Base-by-base conservation (phyloP, 306 rosid genomes). In the Cucumis cinereus region DNA sequence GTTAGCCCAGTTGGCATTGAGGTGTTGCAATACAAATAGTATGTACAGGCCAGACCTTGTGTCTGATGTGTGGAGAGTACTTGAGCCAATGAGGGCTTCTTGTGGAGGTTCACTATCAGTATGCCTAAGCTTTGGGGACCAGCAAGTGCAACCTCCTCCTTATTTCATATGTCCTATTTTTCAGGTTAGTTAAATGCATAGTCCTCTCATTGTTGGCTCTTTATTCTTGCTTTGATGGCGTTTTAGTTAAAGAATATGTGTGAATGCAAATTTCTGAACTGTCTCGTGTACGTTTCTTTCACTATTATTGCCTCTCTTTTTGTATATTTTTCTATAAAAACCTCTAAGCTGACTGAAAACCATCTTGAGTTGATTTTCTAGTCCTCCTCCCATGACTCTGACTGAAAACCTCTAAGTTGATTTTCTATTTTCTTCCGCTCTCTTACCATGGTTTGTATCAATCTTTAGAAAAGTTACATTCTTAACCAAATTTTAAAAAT, bases 81-180 rank as follows among this genome's bases (percentile, higher is more conserved):
- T 94, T 30, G 92, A 90, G 70, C 89, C 95, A 1, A 87, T 88
- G 95, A 88, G 86, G 79, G 93, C 85, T 84, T 88, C 92, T 28
- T 84, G 74, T 74, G 87, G 86, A 55, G 83, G 77, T 73, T 69
- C 88, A 43, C 69, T 66, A 26, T 69, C 82, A 35, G 83, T 81
- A 73, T 82, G 81, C 22, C 74, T 83, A 35, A 82, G 85, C 81
- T 85, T 89, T 69, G 86, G 81, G 74, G 90, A 82, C 63, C 84
- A 79, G 54, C 80, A 70, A 15, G 58, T 52, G 74, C 89, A 90
- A 76, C 85, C 93, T 57, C 95, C 98, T 49, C 2, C 96, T 1
- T 85, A 83, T 83, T 89, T 93, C 71, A 78, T 89, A 28, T 93
- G 98, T 79, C 98, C 98, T 70, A 87, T 93, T 73, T 90, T 80